phyloP scores from a whole-genome alignment of 2,329 filamentous ascomycete species.

The Berkeleyomyces rouxiae region DNA sequence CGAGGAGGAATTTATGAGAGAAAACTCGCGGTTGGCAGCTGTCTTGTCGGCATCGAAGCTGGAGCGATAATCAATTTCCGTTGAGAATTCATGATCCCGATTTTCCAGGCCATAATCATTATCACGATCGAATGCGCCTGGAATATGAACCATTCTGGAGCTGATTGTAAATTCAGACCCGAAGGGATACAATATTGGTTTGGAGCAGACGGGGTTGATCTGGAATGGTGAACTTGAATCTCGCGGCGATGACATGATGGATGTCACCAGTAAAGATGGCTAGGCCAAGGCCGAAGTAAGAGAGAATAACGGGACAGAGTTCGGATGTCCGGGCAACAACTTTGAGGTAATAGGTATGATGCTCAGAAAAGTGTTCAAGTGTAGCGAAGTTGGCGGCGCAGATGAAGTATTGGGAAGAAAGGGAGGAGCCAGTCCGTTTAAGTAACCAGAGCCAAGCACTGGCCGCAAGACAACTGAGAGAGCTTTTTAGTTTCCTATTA shows the following conservation, averaged over 20 bases:
- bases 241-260: conserved; percentile 8
- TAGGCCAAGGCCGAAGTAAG: background rate
- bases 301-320: background rate
- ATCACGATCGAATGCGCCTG: background rate
- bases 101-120: background rate
- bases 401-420: too few relatives aligned
- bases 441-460: too few relatives aligned
- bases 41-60: conserved; percentile 15
- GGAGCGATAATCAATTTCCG: conserved; percentile 15
- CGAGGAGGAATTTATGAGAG: conserved; percentile 9
- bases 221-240: background rate
- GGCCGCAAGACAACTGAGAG: too few relatives aligned
- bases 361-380: background rate
- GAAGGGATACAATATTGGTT: conserved; percentile 6
- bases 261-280: background rate
- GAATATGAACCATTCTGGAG: background rate
- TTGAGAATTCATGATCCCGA: conserved; percentile 10
- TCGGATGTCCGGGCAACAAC: background rate
- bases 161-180: background rate
- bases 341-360: background rate
- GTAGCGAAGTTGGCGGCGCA: background rate
- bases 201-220: background rate
- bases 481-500: too few relatives aligned
- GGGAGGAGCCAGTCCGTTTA: too few relatives aligned
- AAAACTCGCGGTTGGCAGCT: conserved; percentile 20